Evolutionary conservation across 768 basidiomycete genomes (phyloP), one percentile per base, ranked within the genome.

Genomic region (Trametes meyenii): DNA sequence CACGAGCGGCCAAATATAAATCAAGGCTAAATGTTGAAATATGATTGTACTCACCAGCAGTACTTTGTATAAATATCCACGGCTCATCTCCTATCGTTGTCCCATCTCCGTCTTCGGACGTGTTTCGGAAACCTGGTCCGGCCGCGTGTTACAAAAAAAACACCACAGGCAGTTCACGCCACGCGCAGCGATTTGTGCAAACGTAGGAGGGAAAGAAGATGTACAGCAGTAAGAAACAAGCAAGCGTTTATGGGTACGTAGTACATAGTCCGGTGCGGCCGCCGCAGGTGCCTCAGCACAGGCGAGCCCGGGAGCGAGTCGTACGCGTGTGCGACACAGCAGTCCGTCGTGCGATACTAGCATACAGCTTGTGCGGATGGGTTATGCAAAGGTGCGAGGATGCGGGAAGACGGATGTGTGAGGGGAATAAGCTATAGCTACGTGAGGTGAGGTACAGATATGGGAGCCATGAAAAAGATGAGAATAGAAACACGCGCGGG

Each of bases 221-320:
- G 21, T 45, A 23, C 10, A 45, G 44, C 7, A 48, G 46, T 17
- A 48, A 48, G 23, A 10, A 26, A 48, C 24, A 24, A 48, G 46
- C 46, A 29, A 38, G 19, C 36, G 36, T 38, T 38, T 36, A 3
- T 23, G 5, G 29, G 13, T 43, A 55, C 26, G 53, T 45, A 45
- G 40, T 55, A 55, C 54, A 55, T 36, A 55, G 26, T 55, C 50
- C 50, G 50, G 29, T 39, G 50, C 38, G 36, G 50, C 19, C 38
- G 21, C 50, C 36, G 38, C 50, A 10, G 33, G 29, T 17, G 29
- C 54, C 26, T 14, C 11, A 5, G n/a, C 21, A 39, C 13, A 55
- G 35, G 54, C 5, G 45, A 39, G 50, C 39, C 50, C 50, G 50
- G 38, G 50, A 35, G 33, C 14, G 44, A 21, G 44, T 38, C 39